Conservation (phyloP, 495 filamentous ascomycete species). For the Podospora anserina region DNA sequence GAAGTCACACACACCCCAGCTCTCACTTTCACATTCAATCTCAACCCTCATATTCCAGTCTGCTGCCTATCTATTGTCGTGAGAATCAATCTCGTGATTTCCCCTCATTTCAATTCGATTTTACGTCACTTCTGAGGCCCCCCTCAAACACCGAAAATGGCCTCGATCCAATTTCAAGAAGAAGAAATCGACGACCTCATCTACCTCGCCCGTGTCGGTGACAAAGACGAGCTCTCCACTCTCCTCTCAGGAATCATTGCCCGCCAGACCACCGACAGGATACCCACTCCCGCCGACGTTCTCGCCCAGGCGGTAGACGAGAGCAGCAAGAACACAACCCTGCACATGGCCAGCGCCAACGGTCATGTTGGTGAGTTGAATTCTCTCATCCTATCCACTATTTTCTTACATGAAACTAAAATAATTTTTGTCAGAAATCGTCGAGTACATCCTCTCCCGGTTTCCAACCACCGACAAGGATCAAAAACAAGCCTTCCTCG, state of each 20-base stretch:
- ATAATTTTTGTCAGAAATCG: slow-evolving; percentile 33
- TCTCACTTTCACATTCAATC: slow-evolving; percentile 4
- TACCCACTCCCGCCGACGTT: slow-evolving; percentile 52
- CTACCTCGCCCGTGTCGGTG: slow-evolving; percentile 74
- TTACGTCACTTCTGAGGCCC: not conserved
- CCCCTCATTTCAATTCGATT: not conserved
- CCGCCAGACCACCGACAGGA: slow-evolving; percentile 42
- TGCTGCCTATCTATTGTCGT: not conserved
- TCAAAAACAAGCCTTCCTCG: slow-evolving; percentile 51
- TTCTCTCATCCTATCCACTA: not conserved
- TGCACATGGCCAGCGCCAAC: slow-evolving; percentile 91
- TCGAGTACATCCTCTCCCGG: slow-evolving; percentile 38
- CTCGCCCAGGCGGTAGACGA: slow-evolving; percentile 65
- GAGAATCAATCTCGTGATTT: not conserved
- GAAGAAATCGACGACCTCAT: slow-evolving; percentile 87
- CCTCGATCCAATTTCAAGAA: slow-evolving; percentile 54
- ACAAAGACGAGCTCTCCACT: slow-evolving; percentile 63
- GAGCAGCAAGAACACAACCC: slow-evolving; percentile 65
- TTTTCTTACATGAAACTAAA: not conserved
- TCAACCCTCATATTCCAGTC: not conserved
- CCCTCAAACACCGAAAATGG: slow-evolving; percentile 33
- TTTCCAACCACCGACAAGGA: slow-evolving; percentile 32
- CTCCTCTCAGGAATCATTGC: slow-evolving; percentile 56
- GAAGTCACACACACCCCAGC: slow-evolving; percentile 3
- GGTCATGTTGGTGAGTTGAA: slow-evolving; percentile 67